Evolutionary conservation across 768 basidiomycete species (phyloP).

Genomic region (Cyclocybe cylindracea): DNA sequence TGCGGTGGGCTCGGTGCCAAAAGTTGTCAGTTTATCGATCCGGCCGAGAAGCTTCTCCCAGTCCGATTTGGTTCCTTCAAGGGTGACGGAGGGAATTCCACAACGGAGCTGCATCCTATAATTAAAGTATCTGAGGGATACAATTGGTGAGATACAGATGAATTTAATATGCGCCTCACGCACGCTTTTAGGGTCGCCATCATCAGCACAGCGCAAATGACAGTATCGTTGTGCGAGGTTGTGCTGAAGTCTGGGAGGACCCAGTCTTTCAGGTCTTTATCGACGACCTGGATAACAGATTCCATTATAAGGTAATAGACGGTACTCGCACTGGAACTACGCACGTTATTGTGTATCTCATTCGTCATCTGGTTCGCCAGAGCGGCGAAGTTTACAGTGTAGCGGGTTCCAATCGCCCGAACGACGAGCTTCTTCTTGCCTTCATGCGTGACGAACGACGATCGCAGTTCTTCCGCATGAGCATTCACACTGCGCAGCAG

Average conservation of each 20-base stretch:
- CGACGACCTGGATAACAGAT: constrained; percentile 8
- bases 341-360: constrained; percentile 22
- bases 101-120: no score
- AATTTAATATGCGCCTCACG: no score
- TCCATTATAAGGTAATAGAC: not conserved
- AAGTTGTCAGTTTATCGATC: constrained; percentile 17
- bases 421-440: constrained; percentile 29
- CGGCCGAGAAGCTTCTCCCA: constrained; percentile 8
- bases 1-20: constrained; percentile 12
- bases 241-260: not conserved
- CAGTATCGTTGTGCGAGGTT: constrained; percentile 10
- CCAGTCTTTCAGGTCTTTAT: constrained; percentile 11
- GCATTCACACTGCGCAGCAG: constrained; percentile 10
- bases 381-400: constrained; percentile 29
- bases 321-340: not conserved
- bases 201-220: constrained; percentile 13
- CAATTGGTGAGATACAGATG: no score
- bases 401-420: constrained; percentile 6
- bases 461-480: constrained; percentile 28
- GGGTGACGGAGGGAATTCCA: no score
- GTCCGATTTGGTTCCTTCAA: no score
- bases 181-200: constrained; percentile 19
- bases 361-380: constrained; percentile 25
- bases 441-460: constrained; percentile 33
- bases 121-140: no score